Evolutionary conservation across 108 stramenopile species (phyloP).

Genomic region (Phaeodactylum tricornutum): DNA sequence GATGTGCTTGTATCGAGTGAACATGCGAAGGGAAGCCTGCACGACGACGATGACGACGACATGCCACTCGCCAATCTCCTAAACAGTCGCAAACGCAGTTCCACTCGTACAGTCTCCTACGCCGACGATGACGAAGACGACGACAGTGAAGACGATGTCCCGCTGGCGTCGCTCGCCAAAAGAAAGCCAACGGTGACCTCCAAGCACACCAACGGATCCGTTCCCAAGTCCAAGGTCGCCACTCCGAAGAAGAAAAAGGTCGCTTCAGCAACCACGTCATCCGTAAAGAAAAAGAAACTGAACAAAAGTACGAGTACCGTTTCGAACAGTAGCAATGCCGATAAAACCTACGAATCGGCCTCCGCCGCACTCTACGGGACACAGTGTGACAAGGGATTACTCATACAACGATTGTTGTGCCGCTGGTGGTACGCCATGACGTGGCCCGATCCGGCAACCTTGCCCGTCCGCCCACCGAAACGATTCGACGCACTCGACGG

Average conservation of each 20-base stretch:
- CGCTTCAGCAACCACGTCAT: conserved; percentile 10
- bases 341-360: conserved; percentile 25
- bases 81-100: too few relatives aligned
- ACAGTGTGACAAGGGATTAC: conserved; percentile 63
- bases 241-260: conserved; percentile 27
- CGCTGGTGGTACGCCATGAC: conserved; percentile 96
- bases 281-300: too few relatives aligned
- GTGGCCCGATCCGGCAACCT: conserved; percentile 61
- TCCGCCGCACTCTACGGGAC: conserved; percentile 38
- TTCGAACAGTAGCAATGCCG: conserved; percentile 10
- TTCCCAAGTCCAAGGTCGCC: conserved; percentile 8
- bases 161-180: conserved; percentile 29
- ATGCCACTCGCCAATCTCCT: too few relatives aligned
- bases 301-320: conserved; percentile 23
- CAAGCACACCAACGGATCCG: conserved; percentile 8
- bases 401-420: conserved; percentile 78
- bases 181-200: conserved; percentile 18
- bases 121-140: conserved; percentile 22
- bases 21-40: too few relatives aligned
- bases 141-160: conserved; percentile 56
- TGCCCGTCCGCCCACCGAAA: conserved; percentile 61
- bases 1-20: too few relatives aligned
- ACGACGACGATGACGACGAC: too few relatives aligned
- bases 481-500: conserved; percentile 87
- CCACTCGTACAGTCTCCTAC: not conserved